Base-by-base conservation (phyloP, 176 grass and related monocot species). In the Poa pratensis region DNA sequence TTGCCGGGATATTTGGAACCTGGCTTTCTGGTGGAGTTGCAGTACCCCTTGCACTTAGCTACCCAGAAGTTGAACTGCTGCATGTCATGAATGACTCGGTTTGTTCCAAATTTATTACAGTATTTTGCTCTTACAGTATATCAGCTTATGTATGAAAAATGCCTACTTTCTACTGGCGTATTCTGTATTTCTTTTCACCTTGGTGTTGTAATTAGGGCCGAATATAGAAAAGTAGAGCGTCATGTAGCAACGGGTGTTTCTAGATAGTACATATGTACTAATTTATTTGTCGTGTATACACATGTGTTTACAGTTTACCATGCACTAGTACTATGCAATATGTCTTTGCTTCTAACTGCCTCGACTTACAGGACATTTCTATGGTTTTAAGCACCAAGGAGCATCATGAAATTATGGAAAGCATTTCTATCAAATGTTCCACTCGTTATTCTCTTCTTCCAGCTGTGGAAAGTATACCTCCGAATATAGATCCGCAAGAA, bases 11-110 rank as follows among this genome's bases (percentile, higher is more conserved):
- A 65, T 87, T 93, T 76, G 96, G 91, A 40, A 98, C 91, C 69
- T 98, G 96, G 96, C 93, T 95, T 79, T 90, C 89, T 93, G 96
- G 96, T 82, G 96, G 96, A 79, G 91, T 98, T 87, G 93, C 96
- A 69, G 93, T 98, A 70, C 96, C 96, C 27, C 93, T 98, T 83
- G 96, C 96, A 39, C 82, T 95, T 67, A 95, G 93, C 52, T 95
- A 98, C 63, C 96, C 96, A 74, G 96, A 98, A 84, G 68, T 90
- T 63, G 96, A 98, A 80, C 85, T 98, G 85, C 68, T 98, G 59
- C 87, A 98, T 78, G 96, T 98, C 68, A 94, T 98, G 96, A 95
- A 98, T 85, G 96, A 98, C 87, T 87, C 96, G 63, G 96, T 98
- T 71, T 79, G 89, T 83, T 88, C 54, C 45, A 87, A 80, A 49